These are phyloP conservation scores for Lachancea lanzarotensis DNA, from an alignment of 805 yeast genomes.

Conservation along the genomic window DNA sequence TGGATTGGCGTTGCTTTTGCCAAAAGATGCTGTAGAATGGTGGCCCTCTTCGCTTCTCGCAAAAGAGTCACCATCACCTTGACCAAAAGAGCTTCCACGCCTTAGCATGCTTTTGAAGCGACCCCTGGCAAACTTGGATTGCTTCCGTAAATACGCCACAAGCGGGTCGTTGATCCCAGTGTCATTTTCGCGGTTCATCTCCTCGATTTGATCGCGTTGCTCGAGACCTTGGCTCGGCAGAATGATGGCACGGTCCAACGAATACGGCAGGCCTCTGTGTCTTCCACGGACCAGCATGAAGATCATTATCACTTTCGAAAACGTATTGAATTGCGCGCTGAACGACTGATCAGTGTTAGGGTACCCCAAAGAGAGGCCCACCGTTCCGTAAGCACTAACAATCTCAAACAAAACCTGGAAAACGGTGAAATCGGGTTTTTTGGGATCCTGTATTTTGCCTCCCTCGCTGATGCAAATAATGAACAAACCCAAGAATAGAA, in stretches of 20 bases:
- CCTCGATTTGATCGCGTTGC: slow-evolving; percentile 55
- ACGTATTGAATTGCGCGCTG: slow-evolving; percentile 57
- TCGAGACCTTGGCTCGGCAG: slow-evolving; percentile 65
- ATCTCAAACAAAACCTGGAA: slow-evolving; percentile 80
- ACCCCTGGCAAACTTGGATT: slow-evolving; percentile 10
- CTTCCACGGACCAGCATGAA: slow-evolving; percentile 93
- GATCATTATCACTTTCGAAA: slow-evolving; percentile 78
- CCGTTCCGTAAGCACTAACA: slow-evolving; percentile 94
- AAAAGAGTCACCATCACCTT: background rate
- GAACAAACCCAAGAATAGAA: slow-evolving; percentile 76
- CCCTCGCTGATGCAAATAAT: slow-evolving; percentile 85
- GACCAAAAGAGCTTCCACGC: no score
- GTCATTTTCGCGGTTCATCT: slow-evolving; percentile 10
- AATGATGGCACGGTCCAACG: slow-evolving; percentile 90
- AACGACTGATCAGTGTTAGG: slow-evolving; percentile 63
- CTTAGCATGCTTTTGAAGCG: slow-evolving; percentile 1
- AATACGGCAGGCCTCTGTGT: slow-evolving; percentile 92
- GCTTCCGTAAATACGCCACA: slow-evolving; percentile 23
- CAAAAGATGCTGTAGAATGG: background rate
- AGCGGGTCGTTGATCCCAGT: slow-evolving; percentile 23
- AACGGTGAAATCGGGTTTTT: slow-evolving; percentile 48
- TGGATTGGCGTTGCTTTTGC: background rate
- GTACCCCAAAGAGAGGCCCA: slow-evolving; percentile 85
- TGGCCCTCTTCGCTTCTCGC: background rate
- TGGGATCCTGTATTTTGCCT: slow-evolving; percentile 42